Evolutionary conservation across 768 basidiomycete species (phyloP), one percentile per base, ranked within the genome.

Genomic region (Calocera cornea): DNA sequence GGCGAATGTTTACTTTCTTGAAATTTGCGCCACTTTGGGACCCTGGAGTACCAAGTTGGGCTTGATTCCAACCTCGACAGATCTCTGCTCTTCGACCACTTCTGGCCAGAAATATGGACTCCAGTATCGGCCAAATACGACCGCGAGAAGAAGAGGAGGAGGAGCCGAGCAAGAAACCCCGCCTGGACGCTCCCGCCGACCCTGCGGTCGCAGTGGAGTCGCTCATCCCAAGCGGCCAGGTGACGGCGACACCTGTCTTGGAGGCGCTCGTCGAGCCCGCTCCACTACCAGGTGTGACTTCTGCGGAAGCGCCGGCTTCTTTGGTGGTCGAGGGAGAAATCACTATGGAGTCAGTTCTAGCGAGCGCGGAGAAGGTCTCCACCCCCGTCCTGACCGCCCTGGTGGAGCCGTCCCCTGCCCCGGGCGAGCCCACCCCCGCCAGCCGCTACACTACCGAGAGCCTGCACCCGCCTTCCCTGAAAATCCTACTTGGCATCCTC

Each of bases 381-480:
- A n/a, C n/a, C n/a, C n/a, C n/a, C n/a, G n/a, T n/a, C n/a, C n/a
- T n/a, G n/a, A n/a, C n/a, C n/a, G n/a, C n/a, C n/a, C n/a, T n/a
- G n/a, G n/a, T n/a, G n/a, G n/a, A n/a, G n/a, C n/a, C n/a, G n/a
- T n/a, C n/a, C n/a, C n/a, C n/a, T n/a, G n/a, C n/a, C n/a, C n/a
- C n/a, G n/a, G n/a, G n/a, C 24, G 11, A 2, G 14, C 54, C 54
- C 19, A 7, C n/a, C n/a, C n/a, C n/a, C n/a, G n/a, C n/a, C n/a
- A n/a, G n/a, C n/a, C 68, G 60, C 11, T 70, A 70, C 60, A 60
- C 36, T 14, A 34, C 65, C 41, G 73, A 71, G 14, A 69, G 67
- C 27, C 68, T 80, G 41, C 74, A 92, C 16, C 92, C 91, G 31
- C 86, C 90, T 2, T 92, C 90, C 71, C 60, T 67, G 17, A 63